A percentile compares a stretch with the other conserved stretches of the same genome.
Conservation (phyloP, 805 yeast species). For the Spathaspora passalidarum region DNA sequence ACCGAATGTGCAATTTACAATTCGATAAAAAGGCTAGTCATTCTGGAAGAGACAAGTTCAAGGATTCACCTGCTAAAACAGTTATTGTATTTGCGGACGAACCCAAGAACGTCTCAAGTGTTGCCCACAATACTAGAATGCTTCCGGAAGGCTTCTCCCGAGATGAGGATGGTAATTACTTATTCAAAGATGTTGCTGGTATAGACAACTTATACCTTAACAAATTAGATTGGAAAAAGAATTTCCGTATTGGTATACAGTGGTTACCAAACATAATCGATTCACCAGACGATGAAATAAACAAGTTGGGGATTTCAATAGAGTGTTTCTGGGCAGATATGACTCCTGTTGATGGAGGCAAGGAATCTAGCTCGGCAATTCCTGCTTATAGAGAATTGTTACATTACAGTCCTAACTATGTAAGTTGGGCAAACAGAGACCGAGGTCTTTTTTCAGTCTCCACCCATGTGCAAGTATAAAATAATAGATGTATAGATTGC, state of each 20-base stretch:
- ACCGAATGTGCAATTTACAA: conserved; percentile 59
- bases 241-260: conserved; percentile 62
- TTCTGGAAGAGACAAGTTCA: conserved; percentile 8
- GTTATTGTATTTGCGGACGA: conserved; percentile 49
- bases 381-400: conserved; percentile 74
- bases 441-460: conserved; percentile 67
- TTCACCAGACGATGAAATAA: conserved; percentile 15
- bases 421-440: conserved; percentile 61
- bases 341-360: conserved; percentile 39
- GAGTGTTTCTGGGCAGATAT: conserved; percentile 81
- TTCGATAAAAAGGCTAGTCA: conserved; percentile 47
- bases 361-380: conserved; percentile 31
- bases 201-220: conserved; percentile 63
- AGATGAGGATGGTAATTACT: conserved; percentile 40
- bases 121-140: conserved; percentile 6
- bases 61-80: conserved; percentile 60
- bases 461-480: conserved; percentile 41
- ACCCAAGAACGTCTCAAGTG: conserved; percentile 6
- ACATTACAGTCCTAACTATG: conserved; percentile 62
- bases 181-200: conserved; percentile 57
- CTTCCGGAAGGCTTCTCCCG: conserved; percentile 47
- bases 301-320: conserved; percentile 52
- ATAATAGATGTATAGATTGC: neutral
- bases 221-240: conserved; percentile 57
- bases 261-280: conserved; percentile 64